Evolutionary conservation across 352 stramenopile species (phyloP), one percentile per base, ranked within the genome.

Genomic region (Phytophthora pseudosyringae): DNA sequence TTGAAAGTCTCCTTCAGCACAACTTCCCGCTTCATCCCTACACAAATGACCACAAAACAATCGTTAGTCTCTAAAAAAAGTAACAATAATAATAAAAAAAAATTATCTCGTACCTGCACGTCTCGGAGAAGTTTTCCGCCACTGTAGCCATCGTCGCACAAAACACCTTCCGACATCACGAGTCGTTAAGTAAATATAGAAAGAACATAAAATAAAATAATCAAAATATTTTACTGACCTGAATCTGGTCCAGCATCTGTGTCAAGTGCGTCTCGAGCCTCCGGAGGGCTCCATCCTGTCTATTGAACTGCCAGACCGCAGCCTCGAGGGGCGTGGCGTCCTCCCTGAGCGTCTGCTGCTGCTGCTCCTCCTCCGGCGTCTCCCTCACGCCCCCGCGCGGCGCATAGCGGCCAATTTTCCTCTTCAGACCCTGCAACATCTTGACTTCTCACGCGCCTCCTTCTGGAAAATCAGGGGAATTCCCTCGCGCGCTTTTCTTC

Each of bases 361-460:
- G 13, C 5, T 38, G 38, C 7, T 43, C 18, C n/a, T 63, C 51
- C 36, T 62, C 45, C 15, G 40, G 41, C 21, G 43, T 32, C 44
- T 74, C 64, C 46, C 57, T 71, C n/a, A 41, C 44, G 50, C 55
- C 51, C 26, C 44, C 39, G 16, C 58, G 21, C 3, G 59, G 45
- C 35, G 52, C 58, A 57, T 81, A 85, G 32, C 82, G 80, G 11
- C 71, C 69, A 45, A 93, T 90, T 66, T 86, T 89, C 60, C 71
- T 79, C 9, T 78, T 56, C 56, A 92, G 71, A 2, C 77, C 83
- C n/a, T 87, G 81, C 28, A 93, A 50, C 50, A 93, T 77, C 12
- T 48, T 33, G 45, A 49, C 33, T 55, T 65, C 45, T 63, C 26
- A 62, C 32, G 16, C 45, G 18, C 6, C 32, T 53, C 18, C 36